Percentiles rank a stretch among this genome's conserved stretches.
phyloP scores from a whole-genome alignment of 2,329 filamentous ascomycete species.

The Orbilia blumenaviensis region DNA sequence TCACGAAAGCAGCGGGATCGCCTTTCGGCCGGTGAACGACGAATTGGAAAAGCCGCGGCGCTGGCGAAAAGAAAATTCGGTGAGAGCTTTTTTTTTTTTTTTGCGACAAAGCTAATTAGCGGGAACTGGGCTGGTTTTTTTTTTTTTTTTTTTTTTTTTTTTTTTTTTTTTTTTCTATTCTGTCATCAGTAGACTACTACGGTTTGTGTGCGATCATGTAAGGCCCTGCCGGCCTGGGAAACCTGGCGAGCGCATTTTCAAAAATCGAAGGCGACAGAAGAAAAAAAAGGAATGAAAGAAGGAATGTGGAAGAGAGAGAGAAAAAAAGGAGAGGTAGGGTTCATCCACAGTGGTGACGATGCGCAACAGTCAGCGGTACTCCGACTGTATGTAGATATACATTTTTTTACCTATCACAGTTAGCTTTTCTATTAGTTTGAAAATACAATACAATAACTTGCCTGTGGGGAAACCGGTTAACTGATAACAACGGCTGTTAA shows the following conservation, averaged over 20 bases:
- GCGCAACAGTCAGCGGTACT: slow-evolving; percentile 33
- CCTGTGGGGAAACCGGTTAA: not conserved
- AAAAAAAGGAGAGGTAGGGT: slow-evolving; percentile 5
- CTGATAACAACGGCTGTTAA: not conserved
- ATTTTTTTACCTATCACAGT: no score
- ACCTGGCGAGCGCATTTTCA: slow-evolving; percentile 34
- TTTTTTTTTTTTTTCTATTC: slow-evolving; percentile 16
- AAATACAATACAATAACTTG: no score
- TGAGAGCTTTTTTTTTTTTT: no score
- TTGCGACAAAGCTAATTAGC: slow-evolving; percentile 28
- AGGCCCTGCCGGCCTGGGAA: slow-evolving; percentile 35
- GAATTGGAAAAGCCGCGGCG: not conserved
- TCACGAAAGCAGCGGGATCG: slow-evolving; percentile 5
- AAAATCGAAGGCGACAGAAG: slow-evolving; percentile 48
- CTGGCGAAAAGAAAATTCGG: slow-evolving; percentile 20
- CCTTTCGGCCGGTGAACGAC: slow-evolving; percentile 32
- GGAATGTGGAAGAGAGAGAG: slow-evolving; percentile 15
- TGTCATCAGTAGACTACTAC: not conserved
- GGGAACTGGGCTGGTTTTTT: slow-evolving; percentile 30
- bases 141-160: slow-evolving; percentile 21
- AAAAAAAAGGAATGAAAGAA: slow-evolving; percentile 10
- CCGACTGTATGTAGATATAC: no score
- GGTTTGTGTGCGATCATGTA: slow-evolving; percentile 31
- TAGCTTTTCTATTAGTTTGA: no score
- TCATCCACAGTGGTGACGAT: no score